phyloP scores from a whole-genome alignment of 306 rosid species.

The Castanospermum australe region DNA sequence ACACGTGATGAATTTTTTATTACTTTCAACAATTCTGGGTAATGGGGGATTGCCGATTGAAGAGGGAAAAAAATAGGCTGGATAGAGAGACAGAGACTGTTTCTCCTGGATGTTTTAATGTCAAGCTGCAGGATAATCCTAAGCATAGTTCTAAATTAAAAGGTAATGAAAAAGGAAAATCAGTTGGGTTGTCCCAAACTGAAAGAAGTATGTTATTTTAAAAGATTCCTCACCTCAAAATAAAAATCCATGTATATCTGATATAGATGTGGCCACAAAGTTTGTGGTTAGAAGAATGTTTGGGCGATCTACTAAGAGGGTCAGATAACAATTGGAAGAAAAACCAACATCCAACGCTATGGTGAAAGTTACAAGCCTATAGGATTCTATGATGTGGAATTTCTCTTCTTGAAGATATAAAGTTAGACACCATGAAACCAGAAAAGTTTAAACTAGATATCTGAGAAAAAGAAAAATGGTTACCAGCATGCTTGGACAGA shows the following conservation, averaged over 20 bases:
- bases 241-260: constrained; percentile 1
- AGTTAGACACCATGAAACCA: neutral
- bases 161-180: constrained; percentile 20
- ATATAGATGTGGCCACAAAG: constrained; percentile 4
- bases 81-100: neutral
- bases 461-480: neutral
- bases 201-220: constrained; percentile 3
- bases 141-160: constrained; percentile 21
- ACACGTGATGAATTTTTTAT: constrained; percentile 6
- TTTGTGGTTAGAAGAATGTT: constrained; percentile 36
- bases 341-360: neutral
- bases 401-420: neutral
- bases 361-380: neutral
- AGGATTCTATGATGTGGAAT: neutral
- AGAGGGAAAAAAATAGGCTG: neutral
- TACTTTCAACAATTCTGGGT: neutral
- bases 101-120: constrained; percentile 14
- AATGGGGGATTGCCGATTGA: neutral
- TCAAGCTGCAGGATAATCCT: constrained; percentile 16
- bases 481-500: constrained; percentile 94
- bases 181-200: constrained; percentile 20
- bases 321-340: constrained; percentile 22
- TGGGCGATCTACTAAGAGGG: constrained; percentile 24
- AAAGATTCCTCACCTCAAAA: constrained; percentile 30
- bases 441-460: constrained; percentile 5